Percentiles rank a stretch among this genome's conserved stretches.
These are phyloP conservation scores for Ogataea allantospora DNA, from an alignment of 805 yeast genomes.

Conservation along the genomic window DNA sequence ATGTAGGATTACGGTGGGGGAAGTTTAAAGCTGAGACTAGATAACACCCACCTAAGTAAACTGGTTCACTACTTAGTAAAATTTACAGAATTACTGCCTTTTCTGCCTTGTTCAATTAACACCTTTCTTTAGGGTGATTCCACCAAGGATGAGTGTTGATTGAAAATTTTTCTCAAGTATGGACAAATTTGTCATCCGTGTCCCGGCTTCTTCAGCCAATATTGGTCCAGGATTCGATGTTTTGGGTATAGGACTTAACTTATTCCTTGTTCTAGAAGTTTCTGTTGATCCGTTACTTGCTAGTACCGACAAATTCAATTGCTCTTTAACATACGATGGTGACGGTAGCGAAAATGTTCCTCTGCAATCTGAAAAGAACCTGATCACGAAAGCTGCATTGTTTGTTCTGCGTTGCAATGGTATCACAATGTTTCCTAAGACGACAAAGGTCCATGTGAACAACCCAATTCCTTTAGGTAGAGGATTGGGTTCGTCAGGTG, in stretches of 20 bases:
- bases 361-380: slow-evolving; percentile 68
- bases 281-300: slow-evolving; percentile 49
- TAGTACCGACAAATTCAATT: slow-evolving; percentile 60
- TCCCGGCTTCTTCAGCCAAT: slow-evolving; percentile 97
- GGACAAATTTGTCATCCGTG: slow-evolving; percentile 58
- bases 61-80: not conserved
- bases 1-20: slow-evolving; percentile 1
- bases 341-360: slow-evolving; percentile 86
- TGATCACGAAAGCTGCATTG: slow-evolving; percentile 89
- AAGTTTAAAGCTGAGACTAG: not conserved
- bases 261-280: slow-evolving; percentile 71
- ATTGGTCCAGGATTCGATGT: slow-evolving; percentile 99
- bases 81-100: slow-evolving; percentile 1
- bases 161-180: slow-evolving; percentile 29
- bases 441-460: slow-evolving; percentile 74
- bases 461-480: slow-evolving; percentile 97
- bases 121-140: not conserved
- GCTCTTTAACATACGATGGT: slow-evolving; percentile 61
- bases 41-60: not conserved
- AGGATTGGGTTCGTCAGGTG: slow-evolving; percentile 96
- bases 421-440: slow-evolving; percentile 72
- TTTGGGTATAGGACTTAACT: slow-evolving; percentile 81
- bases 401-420: slow-evolving; percentile 86
- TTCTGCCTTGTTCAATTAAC: not conserved
- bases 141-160: not conserved